Evolutionary conservation across 2,329 filamentous ascomycete genomes (phyloP), one percentile per base, ranked within the genome.

Genomic region (Ophiostoma quercus): DNA sequence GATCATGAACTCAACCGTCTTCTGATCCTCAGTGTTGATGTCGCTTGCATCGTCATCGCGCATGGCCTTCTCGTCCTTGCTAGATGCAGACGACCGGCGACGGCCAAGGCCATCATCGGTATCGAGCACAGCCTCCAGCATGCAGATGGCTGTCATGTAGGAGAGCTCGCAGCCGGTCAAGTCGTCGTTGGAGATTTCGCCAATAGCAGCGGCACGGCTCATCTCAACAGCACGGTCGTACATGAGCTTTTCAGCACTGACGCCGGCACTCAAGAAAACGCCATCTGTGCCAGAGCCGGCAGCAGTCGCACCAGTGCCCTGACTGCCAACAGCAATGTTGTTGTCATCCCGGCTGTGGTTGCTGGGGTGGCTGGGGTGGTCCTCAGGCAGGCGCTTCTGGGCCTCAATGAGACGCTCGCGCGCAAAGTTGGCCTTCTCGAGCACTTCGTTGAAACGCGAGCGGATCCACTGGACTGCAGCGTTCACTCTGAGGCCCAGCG

Each of bases 191-290:
- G 95, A 92, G 67, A 99, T 91, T 80, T 99, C 95, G 75, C 96
- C 96, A 76, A 98, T 95, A 8, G 95, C 95, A 8, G 95, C 94
- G 3, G 92, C 88, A 68, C 93, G 88, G 78, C 93, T 97, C 95
- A 99, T 98, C 78, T 99, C 95, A 29, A 98, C 82, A 0, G 95
- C 95, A 66, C 95, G 91, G 75, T 99, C 95, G 77, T 97, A 99
- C 93, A 99, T 97, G 65, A 99, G 83, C 80, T 94, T 97, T 81
- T 98, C 95, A 0, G 95, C 95, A 29, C 93, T 97, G 70, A 97
- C 89, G 1, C 94, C 95, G 1, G 92, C 88, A 16, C 92, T 96
- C 34, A 99, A 84, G 66, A 91, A 87, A 34, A 97, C 92, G 68
- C 92, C 90, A 72, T 95, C 92, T 1, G 87, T 85, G 19, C 90